phyloP scores from a whole-genome alignment of 768 basidiomycete genomes.

The Termitomyces sp. region DNA sequence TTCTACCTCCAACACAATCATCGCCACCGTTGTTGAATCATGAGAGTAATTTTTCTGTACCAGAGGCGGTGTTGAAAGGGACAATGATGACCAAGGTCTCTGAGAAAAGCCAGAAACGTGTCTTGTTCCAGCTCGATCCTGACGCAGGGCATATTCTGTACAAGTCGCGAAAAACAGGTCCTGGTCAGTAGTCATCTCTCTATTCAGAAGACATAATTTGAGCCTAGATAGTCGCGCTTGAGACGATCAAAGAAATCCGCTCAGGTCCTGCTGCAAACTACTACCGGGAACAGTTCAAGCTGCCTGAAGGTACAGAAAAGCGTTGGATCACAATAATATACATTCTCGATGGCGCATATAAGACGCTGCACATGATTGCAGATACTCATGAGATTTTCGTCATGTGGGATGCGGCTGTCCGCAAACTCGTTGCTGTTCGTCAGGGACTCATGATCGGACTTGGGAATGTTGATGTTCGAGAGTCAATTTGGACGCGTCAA shows the following conservation, averaged over 20 bases:
- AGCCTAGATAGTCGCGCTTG: constrained; percentile 63
- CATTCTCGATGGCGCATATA: constrained; percentile 70
- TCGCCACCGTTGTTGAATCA: neutral
- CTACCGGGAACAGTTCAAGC: constrained; percentile 66
- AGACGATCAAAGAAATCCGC: constrained; percentile 83
- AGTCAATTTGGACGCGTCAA: constrained; percentile 73
- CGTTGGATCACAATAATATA: constrained; percentile 89
- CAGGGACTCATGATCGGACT: constrained; percentile 67
- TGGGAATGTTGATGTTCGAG: constrained; percentile 56
- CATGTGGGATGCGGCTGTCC: constrained; percentile 57
- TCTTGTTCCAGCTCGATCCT: constrained; percentile 65
- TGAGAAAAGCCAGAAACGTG: constrained; percentile 62
- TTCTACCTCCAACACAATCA: neutral
- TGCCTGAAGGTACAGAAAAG: constrained; percentile 54
- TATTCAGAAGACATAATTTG: neutral
- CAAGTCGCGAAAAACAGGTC: constrained; percentile 57
- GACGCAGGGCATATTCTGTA: constrained; percentile 74
- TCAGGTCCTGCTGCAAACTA: constrained; percentile 64
- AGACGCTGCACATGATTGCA: constrained; percentile 83
- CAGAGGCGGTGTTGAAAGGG: constrained; percentile 28
- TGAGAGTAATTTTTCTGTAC: constrained; percentile 7
- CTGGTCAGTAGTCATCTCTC: constrained; percentile 39
- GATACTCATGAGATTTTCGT: constrained; percentile 42
- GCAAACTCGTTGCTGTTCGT: constrained; percentile 58
- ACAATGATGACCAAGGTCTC: constrained; percentile 79